Evolutionary conservation across 345 rosid genomes (phyloP), one percentile per base, ranked within the genome.

Genomic region (Laguncularia racemosa): DNA sequence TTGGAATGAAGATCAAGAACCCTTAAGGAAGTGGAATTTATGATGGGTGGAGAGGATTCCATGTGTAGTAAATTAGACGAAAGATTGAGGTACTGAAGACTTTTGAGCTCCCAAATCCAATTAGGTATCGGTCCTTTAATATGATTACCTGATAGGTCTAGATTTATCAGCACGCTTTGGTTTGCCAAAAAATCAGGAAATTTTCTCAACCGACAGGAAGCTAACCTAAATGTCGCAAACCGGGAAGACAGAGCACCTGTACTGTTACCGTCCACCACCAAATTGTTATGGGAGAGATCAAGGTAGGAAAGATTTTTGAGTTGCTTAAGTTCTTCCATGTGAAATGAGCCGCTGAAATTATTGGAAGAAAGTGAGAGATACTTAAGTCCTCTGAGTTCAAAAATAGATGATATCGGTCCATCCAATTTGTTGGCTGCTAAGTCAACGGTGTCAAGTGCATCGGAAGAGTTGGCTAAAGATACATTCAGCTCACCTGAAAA

Each of bases 131-230:
- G 2, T 20, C 80, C 78, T 15, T 2, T 16, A 28, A 85, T 82
- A 0, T 23, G 19, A 63, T 85, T 85, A 12, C 14, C 7, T 3
- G 88, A 80, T 56, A 84, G 83, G 59, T 85, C 86, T 13, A 85
- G 56, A 20, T 0, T 0, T 6, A 0, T 0, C 5, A 85, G 17
- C 3, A 0, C 55, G 17, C 46, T 15, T 40, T 73, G 84, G 52
- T 44, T 60, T 14, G 56, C 58, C 6, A 85, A 20, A 15, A 67
- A 62, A 0, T 68, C 53, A 0, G 91, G 88, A 15, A 79, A 60
- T 14, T 1, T 6, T 0, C 2, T 58, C 18, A 84, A 48, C 1
- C 71, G 72, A 71, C 91, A 77, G 2, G 83, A 73, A 46, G 81
- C 82, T 71, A 84, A 50, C 50, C 13, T 76, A 10, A 84, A 12